Evolutionary conservation across 805 yeast genomes (phyloP), one percentile per base, ranked within the genome.

Genomic region (Debaryomyces maramus): DNA sequence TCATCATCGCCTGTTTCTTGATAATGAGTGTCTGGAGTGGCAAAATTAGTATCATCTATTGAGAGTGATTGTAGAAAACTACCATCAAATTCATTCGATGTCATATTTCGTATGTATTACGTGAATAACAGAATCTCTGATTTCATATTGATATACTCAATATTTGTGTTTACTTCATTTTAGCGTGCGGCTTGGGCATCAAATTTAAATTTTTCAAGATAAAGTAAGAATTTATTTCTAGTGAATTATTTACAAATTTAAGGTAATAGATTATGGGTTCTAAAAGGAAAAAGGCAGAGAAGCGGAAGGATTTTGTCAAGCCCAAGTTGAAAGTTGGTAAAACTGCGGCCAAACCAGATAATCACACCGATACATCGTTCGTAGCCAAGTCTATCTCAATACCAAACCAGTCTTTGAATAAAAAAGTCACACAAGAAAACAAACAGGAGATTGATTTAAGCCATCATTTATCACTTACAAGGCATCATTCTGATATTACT

Each of bases 261-360:
- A n/a, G 6, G 11, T 24, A 24, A 15, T 10, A 10, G n/a, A n/a
- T 7, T 10, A 64, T 63, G 69, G 67, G 59, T n/a, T 79, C 80
- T 32, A 78, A 61, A 51, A 75, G 70, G 60, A 84, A 80, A 66
- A 75, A 69, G 63, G 65, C 71, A 30, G 82, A 82, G 45, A 86
- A 84, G 67, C 73, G 72, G 56, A 84, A 83, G 63, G 95, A 86
- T 55, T 86, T 86, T 58, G 73, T 65, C 38, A 88, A 88, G 60
- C 72, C 80, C 43, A 91, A 88, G 69, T 75, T 93, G 38, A 84
- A 77, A 54, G 97, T 93, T 23, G 99, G 99, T 41, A 93, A 93
- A 61, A 70, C 84, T 2, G 78, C 79, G 14, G 79, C 81, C 5
- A 79, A 78, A 46, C 80, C 89, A 5, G 77, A 80, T 14, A 88